Conservation (phyloP, 768 basidiomycete species). For the Phylloporus sp. region DNA sequence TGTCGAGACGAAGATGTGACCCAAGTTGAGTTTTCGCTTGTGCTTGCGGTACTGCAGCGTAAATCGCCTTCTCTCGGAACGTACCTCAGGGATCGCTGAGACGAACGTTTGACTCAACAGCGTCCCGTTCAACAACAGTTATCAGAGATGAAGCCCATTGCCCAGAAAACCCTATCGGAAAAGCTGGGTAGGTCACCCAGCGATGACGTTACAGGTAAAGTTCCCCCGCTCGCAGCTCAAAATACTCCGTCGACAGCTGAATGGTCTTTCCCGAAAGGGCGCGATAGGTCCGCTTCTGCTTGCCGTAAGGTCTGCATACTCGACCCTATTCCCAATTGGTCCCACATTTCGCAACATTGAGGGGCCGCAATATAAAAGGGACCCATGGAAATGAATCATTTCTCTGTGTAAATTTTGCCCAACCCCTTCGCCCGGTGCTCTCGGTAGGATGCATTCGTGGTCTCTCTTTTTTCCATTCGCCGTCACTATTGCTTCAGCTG, state of each 20-base stretch:
- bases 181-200: neutral
- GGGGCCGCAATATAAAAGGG: conserved; percentile 23
- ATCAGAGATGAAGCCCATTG: neutral
- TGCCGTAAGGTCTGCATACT: conserved; percentile 4
- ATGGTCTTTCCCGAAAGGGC: neutral
- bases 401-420: conserved; percentile 22
- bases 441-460: conserved; percentile 26
- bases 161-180: neutral
- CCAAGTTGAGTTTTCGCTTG: too few relatives aligned
- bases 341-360: neutral
- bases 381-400: neutral
- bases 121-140: too few relatives aligned
- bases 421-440: conserved; percentile 10
- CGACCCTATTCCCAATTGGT: conserved; percentile 7
- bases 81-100: too few relatives aligned
- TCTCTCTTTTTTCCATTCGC: conserved; percentile 26
- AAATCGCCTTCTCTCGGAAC: neutral
- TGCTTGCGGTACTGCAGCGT: neutral
- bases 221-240: neutral
- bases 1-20: too few relatives aligned
- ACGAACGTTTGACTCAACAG: too few relatives aligned
- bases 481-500: conserved; percentile 16
- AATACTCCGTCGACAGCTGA: neutral
- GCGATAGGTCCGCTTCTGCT: neutral
- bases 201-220: neutral